Evolutionary conservation across 2,329 filamentous ascomycete species (phyloP).

Genomic region (Aspergillus glaucus): DNA sequence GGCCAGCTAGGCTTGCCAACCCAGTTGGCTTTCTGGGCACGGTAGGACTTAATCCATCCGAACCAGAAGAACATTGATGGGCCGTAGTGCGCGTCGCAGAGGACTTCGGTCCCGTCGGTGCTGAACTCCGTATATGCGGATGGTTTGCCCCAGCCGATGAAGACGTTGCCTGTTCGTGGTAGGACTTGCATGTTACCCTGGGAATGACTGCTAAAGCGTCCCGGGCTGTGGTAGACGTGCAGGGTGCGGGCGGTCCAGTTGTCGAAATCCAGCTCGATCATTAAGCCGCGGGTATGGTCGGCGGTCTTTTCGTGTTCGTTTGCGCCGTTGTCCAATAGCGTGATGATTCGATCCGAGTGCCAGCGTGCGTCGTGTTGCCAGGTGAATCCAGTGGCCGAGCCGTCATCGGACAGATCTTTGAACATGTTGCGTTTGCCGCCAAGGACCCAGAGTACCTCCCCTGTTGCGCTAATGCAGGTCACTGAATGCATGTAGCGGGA

Average conservation of each 20-base stretch:
- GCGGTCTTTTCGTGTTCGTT: conserved; percentile 9
- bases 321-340: conserved; percentile 22
- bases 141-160: conserved; percentile 48
- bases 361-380: conserved; percentile 29
- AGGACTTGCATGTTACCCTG: conserved; percentile 13
- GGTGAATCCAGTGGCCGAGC: conserved; percentile 15
- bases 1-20: conserved; percentile 42
- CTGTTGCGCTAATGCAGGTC: conserved; percentile 18
- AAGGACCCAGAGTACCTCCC: conserved; percentile 20
- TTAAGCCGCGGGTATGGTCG: conserved; percentile 14
- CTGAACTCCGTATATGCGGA: conserved; percentile 46
- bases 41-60: conserved; percentile 50
- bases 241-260: conserved; percentile 39
- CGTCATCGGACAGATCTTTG: conserved; percentile 13
- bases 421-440: conserved; percentile 27
- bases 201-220: conserved; percentile 7
- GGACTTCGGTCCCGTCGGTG: conserved; percentile 11
- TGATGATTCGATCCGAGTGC: conserved; percentile 16
- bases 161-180: conserved; percentile 33
- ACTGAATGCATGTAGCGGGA: conserved; percentile 34
- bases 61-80: conserved; percentile 43
- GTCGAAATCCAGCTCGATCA: conserved; percentile 38
- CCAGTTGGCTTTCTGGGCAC: conserved; percentile 50
- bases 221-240: conserved; percentile 16
- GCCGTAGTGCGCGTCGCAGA: conserved; percentile 28